A percentile compares a stretch with the other conserved stretches of the same genome.
phyloP scores from a whole-genome alignment of 2,329 filamentous ascomycete genomes.

The Nemania sp. region DNA sequence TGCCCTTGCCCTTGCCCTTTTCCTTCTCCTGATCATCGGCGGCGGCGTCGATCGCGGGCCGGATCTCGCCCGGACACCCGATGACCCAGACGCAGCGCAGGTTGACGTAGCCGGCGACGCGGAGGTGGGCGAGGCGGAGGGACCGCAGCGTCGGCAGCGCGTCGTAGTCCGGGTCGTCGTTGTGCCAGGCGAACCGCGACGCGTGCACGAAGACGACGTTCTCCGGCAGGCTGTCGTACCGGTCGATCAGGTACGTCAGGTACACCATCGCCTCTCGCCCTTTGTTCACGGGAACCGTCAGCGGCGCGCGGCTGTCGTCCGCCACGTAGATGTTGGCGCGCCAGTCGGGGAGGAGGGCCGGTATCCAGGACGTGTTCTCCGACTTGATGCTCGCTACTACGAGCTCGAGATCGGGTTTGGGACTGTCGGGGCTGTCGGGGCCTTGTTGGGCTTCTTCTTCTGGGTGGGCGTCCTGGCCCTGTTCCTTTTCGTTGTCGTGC shows the following conservation, averaged over 20 bases:
- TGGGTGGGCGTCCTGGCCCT: background rate
- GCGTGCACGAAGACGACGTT: slow-evolving; percentile 53
- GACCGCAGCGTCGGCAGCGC: slow-evolving; percentile 55
- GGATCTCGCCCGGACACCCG: slow-evolving; percentile 58
- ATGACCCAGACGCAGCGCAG: slow-evolving; percentile 63
- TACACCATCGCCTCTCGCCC: slow-evolving; percentile 59
- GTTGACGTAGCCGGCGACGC: slow-evolving; percentile 61
- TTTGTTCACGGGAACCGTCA: slow-evolving; percentile 56
- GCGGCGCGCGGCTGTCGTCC: slow-evolving; percentile 51
- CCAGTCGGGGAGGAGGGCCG: slow-evolving; percentile 50
- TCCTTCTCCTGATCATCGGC: slow-evolving; percentile 43
- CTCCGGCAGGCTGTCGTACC: slow-evolving; percentile 51
- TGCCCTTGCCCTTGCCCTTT: slow-evolving; percentile 44
- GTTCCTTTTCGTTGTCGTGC: background rate
- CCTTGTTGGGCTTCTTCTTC: too few relatives aligned
- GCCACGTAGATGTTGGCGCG: slow-evolving; percentile 59
- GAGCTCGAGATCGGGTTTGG: slow-evolving; percentile 35
- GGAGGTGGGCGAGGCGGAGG: slow-evolving; percentile 56
- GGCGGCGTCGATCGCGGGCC: too few relatives aligned
- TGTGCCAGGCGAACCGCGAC: slow-evolving; percentile 57
- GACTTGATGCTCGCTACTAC: slow-evolving; percentile 41
- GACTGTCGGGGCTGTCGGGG: background rate
- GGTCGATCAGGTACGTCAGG: slow-evolving; percentile 56
- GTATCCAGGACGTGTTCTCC: slow-evolving; percentile 48
- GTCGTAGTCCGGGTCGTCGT: slow-evolving; percentile 58